phyloP scores from a whole-genome alignment of 441 rosid species.

The Hypseocharis bilobata region DNA sequence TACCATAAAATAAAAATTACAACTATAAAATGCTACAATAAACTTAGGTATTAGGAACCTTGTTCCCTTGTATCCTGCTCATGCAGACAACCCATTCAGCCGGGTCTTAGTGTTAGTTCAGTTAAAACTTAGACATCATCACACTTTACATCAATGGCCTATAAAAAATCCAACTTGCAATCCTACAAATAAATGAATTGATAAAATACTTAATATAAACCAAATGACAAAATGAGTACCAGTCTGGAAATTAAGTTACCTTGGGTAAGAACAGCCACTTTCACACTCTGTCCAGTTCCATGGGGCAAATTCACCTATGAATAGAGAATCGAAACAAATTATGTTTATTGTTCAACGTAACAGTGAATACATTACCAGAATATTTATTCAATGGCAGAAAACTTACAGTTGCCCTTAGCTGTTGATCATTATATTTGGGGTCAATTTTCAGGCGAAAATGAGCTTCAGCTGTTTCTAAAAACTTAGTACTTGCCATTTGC shows the following conservation, averaged over 20 bases:
- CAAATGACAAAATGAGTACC: not conserved
- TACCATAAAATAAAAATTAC: not conserved
- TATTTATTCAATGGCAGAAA: slow-evolving; percentile 13
- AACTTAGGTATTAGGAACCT: not conserved
- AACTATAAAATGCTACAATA: not conserved
- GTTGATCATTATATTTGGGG: slow-evolving; percentile 95
- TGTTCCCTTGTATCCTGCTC: not conserved
- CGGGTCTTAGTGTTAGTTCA: not conserved
- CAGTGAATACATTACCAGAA: not conserved
- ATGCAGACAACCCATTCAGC: too few species aligned
- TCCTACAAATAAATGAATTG: not conserved
- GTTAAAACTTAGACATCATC: not conserved
- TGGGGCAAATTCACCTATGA: slow-evolving; percentile 81
- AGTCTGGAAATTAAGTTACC: slow-evolving; percentile 34
- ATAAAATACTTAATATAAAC: not conserved
- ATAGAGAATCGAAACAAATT: slow-evolving; percentile 9
- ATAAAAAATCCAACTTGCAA: not conserved
- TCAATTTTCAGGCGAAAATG: slow-evolving; percentile 96
- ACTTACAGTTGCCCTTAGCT: slow-evolving; percentile 84
- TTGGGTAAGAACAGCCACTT: slow-evolving; percentile 93
- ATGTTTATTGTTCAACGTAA: not conserved
- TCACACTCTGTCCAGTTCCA: slow-evolving; percentile 88
- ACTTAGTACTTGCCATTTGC: slow-evolving; percentile 60
- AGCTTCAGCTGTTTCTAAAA: slow-evolving; percentile 88
- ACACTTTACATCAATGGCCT: not conserved